phyloP scores from a whole-genome alignment of 345 rosid genomes.

The Pelargonium nanum region DNA sequence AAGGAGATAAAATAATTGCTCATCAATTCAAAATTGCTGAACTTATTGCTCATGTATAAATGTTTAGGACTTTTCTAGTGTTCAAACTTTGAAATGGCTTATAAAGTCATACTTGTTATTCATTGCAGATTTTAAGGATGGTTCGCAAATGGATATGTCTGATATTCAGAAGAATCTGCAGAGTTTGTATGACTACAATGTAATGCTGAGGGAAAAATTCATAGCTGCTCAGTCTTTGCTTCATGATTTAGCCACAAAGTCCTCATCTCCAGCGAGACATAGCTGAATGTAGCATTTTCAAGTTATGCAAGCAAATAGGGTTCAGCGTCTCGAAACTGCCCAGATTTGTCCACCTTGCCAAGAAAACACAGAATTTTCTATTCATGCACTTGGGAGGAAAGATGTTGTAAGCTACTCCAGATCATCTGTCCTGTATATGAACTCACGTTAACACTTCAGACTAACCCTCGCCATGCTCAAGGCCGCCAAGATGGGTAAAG shows the following conservation, averaged over 20 bases:
- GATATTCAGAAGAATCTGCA: slow-evolving; percentile 56
- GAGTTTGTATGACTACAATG: slow-evolving; percentile 57
- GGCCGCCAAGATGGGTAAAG: too few relatives aligned
- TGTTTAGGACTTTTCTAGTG: background rate
- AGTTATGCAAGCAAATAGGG: background rate
- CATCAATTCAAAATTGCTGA: too few relatives aligned
- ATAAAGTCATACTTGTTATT: slow-evolving; percentile 3
- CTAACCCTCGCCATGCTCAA: too few relatives aligned
- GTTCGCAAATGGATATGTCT: slow-evolving; percentile 43
- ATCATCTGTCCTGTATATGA: too few relatives aligned
- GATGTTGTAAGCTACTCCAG: too few relatives aligned
- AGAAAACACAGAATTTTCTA: too few relatives aligned
- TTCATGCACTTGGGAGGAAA: background rate
- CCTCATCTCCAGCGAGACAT: slow-evolving; percentile 14
- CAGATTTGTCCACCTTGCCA: too few relatives aligned
- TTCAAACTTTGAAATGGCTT: background rate
- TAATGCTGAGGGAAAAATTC: slow-evolving; percentile 58
- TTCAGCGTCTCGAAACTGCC: too few relatives aligned
- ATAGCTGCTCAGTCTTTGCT: slow-evolving; percentile 44
- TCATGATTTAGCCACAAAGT: slow-evolving; percentile 24
- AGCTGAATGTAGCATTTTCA: background rate
- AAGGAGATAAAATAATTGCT: too few relatives aligned
- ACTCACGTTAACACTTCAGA: too few relatives aligned
- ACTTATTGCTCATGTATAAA: background rate
- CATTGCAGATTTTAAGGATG: slow-evolving; percentile 47